phyloP scores from a whole-genome alignment of 2,329 filamentous ascomycete species.

The Penicillium sp. region DNA sequence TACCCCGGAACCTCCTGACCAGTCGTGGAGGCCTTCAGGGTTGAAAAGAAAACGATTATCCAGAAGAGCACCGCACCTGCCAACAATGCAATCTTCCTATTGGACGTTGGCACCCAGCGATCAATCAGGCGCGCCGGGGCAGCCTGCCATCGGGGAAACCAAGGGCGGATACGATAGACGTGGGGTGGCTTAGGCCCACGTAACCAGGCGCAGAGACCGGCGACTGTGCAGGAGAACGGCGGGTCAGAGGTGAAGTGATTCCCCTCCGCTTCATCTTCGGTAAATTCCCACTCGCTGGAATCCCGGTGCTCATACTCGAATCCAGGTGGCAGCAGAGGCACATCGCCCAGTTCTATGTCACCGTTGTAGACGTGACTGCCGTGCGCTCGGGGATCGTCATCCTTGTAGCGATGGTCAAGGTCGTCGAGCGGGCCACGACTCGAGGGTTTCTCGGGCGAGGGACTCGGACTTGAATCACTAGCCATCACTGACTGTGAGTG shows the following conservation, averaged over 20 bases:
- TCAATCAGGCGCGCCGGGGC: slow-evolving; percentile 31
- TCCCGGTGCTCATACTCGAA: slow-evolving; percentile 1
- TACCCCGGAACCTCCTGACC: slow-evolving; percentile 30
- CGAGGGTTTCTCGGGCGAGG: slow-evolving; percentile 1
- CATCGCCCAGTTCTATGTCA: slow-evolving; percentile 18
- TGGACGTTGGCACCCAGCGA: slow-evolving; percentile 23
- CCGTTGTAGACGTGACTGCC: slow-evolving; percentile 8
- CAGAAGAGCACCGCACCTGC: slow-evolving; percentile 26
- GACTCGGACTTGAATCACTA: not conserved
- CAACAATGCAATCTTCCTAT: slow-evolving; percentile 24
- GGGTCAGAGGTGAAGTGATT: slow-evolving; percentile 3
- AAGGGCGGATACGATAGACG: slow-evolving; percentile 32
- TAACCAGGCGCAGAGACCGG: slow-evolving; percentile 25
- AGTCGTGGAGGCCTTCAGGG: slow-evolving; percentile 29
- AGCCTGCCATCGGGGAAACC: slow-evolving; percentile 30
- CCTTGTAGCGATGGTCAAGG: slow-evolving; percentile 9
- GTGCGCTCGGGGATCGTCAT: slow-evolving; percentile 3
- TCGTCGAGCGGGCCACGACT: slow-evolving; percentile 1
- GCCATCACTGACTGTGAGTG: slow-evolving; percentile 1
- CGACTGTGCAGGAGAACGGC: slow-evolving; percentile 22
- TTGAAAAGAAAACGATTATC: slow-evolving; percentile 31
- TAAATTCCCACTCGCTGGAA: slow-evolving; percentile 5
- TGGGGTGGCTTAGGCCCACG: slow-evolving; percentile 30
- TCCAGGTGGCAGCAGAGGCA: slow-evolving; percentile 15
- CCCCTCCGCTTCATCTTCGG: slow-evolving; percentile 2